phyloP scores from a whole-genome alignment of 108 stramenopile genomes.

The Cylindrotheca closterium region DNA sequence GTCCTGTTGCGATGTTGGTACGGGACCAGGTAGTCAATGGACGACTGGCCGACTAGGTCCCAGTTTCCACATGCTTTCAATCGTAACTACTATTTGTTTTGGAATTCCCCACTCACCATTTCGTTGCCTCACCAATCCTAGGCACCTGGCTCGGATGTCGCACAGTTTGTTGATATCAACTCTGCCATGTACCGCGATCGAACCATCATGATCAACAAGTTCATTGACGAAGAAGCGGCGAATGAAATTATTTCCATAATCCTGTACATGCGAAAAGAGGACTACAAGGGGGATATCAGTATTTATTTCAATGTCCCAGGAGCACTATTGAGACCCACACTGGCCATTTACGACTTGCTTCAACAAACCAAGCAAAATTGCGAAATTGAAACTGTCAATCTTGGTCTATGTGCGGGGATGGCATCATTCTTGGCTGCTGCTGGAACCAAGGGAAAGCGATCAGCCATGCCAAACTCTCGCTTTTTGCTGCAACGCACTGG shows the following conservation, averaged over 20 bases:
- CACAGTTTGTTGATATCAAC: slow-evolving; percentile 82
- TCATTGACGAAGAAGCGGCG: slow-evolving; percentile 89
- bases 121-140: too few species aligned
- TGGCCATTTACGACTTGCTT: slow-evolving; percentile 93
- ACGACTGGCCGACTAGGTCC: too few species aligned
- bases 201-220: slow-evolving; percentile 85
- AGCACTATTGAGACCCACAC: slow-evolving; percentile 66
- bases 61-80: too few species aligned
- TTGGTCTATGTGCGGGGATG: slow-evolving; percentile 92
- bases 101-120: too few species aligned
- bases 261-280: slow-evolving; percentile 73
- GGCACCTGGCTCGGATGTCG: slow-evolving; percentile 66
- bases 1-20: not conserved
- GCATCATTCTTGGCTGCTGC: slow-evolving; percentile 86
- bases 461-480: slow-evolving; percentile 87
- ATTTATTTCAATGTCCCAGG: slow-evolving; percentile 93
- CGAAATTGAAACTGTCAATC: slow-evolving; percentile 80
- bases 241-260: slow-evolving; percentile 89
- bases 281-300: slow-evolving; percentile 58
- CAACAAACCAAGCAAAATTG: slow-evolving; percentile 59
- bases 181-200: slow-evolving; percentile 90
- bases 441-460: slow-evolving; percentile 80
- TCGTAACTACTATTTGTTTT: not conserved
- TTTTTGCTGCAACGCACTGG: slow-evolving; percentile 92
- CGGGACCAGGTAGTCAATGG: too few species aligned